Conservation (phyloP, 345 rosid species). For the Gynandropsis gynandra region DNA sequence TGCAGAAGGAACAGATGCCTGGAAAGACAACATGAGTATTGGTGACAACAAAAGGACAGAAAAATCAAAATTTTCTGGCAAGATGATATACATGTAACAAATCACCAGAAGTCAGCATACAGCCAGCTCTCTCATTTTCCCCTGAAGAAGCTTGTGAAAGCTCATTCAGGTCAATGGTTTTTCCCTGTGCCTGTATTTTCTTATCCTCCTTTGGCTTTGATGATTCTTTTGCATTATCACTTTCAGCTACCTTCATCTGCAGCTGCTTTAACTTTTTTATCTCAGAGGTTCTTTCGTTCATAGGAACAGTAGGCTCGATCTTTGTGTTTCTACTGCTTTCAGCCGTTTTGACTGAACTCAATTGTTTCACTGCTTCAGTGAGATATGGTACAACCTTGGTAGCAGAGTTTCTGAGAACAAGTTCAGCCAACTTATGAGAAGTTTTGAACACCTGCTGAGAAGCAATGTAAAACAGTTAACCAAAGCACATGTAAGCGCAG, state of each 20-base stretch:
- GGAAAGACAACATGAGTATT: slow-evolving; percentile 21
- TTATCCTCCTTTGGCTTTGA: slow-evolving; percentile 42
- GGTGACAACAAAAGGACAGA: background rate
- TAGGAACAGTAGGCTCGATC: slow-evolving; percentile 22
- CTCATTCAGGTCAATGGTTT: slow-evolving; percentile 38
- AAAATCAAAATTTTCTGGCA: background rate
- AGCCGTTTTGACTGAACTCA: slow-evolving; percentile 28
- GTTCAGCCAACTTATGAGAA: too few relatives aligned
- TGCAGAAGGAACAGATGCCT: too few relatives aligned
- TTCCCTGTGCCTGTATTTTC: slow-evolving; percentile 44
- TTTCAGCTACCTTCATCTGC: slow-evolving; percentile 43
- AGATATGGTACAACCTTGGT: too few relatives aligned
- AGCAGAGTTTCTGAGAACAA: too few relatives aligned
- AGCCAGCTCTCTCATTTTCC: slow-evolving; percentile 56
- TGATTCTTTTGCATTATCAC: slow-evolving; percentile 46
- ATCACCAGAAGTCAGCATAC: slow-evolving; percentile 11
- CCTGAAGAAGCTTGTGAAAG: slow-evolving; percentile 31
- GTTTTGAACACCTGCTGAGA: too few relatives aligned
- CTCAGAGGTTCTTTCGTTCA: slow-evolving; percentile 34
- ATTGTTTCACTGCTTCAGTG: too few relatives aligned
- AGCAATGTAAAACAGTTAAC: too few relatives aligned
- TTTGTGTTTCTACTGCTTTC: slow-evolving; percentile 32
- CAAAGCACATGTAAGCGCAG: too few relatives aligned
- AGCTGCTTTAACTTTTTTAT: slow-evolving; percentile 37
- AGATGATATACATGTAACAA: slow-evolving; percentile 4